Base-by-base conservation (phyloP, 2,329 filamentous ascomycete genomes). In the Talaromyces sp. region DNA sequence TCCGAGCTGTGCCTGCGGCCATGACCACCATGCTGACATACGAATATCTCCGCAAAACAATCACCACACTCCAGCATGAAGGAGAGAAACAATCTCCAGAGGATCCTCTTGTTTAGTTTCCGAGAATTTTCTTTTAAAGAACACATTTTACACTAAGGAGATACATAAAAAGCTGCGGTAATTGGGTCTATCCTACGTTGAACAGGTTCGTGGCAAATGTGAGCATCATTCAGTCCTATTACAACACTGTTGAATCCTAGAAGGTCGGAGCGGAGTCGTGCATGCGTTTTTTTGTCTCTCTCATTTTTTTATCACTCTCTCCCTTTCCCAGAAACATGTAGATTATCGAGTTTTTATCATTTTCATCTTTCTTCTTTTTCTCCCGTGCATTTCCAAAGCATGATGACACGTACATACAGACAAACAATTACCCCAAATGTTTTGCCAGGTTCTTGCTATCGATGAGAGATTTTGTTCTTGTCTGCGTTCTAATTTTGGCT, bases 11-110 rank as follows among this genome's bases (percentile, higher is more conserved):
- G 13, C 95, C 95, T 33, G 92, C 95, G 25, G 93, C 95, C 22
- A 96, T 96, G 70, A 96, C 96, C 28, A 99, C 95, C 3, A 96
- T 99, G 89, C 82, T 98, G 72, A 98, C 93, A 13, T 99, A 96
- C 72, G 95, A 99, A 78, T 95, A 89, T 66, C 73, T 89, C 62
- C 82, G 82, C 66, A 82, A 83, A 63, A 72, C 78, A 17, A 79
- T 86, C 59, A 78, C 80, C 57, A 78, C 76, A 59, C 66, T 85
- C 60, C 84, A 86, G 69, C 77, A 80, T 62, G 82, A 85, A 69
- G 84, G 82, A 13, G 63, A 67, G 53, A 60, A 69, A 30, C 71
- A 62, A 59, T 42, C 42, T 33, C 27, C 53, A 36, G 53, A 57
- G 7, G 60, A 62, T 59, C 58, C 60, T 57, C 30, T 62, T 53